Conservation (phyloP, 140 eudicot species). For the Bidens hawaiensis region DNA sequence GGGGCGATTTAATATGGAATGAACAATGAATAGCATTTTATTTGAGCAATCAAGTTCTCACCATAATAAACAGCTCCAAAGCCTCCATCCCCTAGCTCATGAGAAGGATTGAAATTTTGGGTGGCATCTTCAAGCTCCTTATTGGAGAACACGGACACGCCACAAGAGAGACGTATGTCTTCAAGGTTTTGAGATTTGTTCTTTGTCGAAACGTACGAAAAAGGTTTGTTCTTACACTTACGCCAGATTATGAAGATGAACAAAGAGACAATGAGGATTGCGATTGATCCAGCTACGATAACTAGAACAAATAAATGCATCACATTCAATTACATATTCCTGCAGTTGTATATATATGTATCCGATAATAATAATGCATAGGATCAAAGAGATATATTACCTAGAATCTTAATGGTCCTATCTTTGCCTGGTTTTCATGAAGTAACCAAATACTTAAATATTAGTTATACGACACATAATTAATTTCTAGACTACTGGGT, state of each 20-base stretch:
- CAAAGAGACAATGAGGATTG: slow-evolving; percentile 8
- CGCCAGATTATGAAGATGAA: slow-evolving; percentile 19
- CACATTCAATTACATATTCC: not conserved
- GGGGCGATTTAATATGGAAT: no score
- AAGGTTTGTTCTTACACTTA: slow-evolving; percentile 7
- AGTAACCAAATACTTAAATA: not conserved
- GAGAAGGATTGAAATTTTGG: slow-evolving; percentile 39
- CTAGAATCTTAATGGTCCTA: not conserved
- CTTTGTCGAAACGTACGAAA: slow-evolving; percentile 25
- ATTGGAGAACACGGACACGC: slow-evolving; percentile 54
- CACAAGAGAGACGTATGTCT: slow-evolving; percentile 34
- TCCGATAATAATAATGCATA: not conserved
- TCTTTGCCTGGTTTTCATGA: not conserved
- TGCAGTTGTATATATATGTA: not conserved
- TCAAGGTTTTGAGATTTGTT: slow-evolving; percentile 31
- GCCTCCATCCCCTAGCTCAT: slow-evolving; percentile 69
- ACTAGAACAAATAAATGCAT: slow-evolving; percentile 16
- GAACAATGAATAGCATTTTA: no score
- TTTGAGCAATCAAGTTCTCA: no score
- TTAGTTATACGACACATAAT: no score
- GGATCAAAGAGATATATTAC: not conserved
- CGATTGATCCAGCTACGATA: slow-evolving; percentile 22
- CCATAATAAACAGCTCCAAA: slow-evolving; percentile 50
- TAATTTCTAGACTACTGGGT: no score
- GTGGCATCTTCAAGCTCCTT: slow-evolving; percentile 58